Evolutionary conservation across 108 stramenopile genomes (phyloP).

Genomic region (Pseudonitzschia delicatissima): DNA sequence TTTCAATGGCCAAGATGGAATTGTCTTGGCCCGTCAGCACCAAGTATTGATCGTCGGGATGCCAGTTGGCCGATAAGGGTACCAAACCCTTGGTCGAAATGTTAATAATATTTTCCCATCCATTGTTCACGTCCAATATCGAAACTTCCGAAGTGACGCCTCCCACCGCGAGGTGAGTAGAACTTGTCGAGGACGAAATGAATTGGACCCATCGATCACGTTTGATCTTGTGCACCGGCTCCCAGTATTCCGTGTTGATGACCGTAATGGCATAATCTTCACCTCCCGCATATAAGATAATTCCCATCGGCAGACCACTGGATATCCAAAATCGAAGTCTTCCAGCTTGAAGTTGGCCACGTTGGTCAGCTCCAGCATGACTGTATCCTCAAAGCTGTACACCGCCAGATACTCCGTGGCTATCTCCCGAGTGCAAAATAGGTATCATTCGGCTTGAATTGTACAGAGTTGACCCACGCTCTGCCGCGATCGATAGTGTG

Average conservation of each 20-base stretch:
- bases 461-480: constrained; percentile 64
- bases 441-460: constrained; percentile 55
- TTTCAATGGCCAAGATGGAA: constrained; percentile 60
- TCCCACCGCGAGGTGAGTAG: constrained; percentile 62
- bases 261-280: constrained; percentile 70
- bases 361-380: constrained; percentile 17
- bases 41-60: constrained; percentile 66
- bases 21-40: constrained; percentile 64
- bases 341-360: constrained; percentile 51
- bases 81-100: constrained; percentile 52
- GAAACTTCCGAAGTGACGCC: constrained; percentile 62
- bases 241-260: constrained; percentile 49
- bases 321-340: constrained; percentile 54
- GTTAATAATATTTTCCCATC: constrained; percentile 59
- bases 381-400: constrained; percentile 30
- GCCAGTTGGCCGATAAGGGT: constrained; percentile 65
- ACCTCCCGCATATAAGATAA: constrained; percentile 60
- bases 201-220: constrained; percentile 70
- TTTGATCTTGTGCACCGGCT: constrained; percentile 45
- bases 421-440: constrained; percentile 60
- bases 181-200: constrained; percentile 50
- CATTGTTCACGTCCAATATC: constrained; percentile 45
- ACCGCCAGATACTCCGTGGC: constrained; percentile 48
- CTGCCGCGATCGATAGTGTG: constrained; percentile 42
- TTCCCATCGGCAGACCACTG: constrained; percentile 68